Base-by-base conservation (phyloP, 2,329 filamentous ascomycete species). In the Teratosphaeria pseudoeucalypti region DNA sequence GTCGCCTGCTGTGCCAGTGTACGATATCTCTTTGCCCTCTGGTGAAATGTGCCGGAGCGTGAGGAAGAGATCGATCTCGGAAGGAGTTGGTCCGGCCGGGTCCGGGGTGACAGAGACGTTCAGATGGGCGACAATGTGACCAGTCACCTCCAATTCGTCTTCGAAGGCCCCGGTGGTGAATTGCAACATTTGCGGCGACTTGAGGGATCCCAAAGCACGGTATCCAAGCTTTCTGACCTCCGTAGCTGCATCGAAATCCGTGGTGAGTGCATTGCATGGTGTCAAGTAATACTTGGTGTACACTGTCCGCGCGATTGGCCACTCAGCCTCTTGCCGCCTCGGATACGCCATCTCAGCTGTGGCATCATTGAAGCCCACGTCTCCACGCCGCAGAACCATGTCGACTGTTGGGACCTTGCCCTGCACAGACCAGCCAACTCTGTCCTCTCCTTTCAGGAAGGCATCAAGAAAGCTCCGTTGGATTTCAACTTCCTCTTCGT, bases 381-480 rank as follows among this genome's bases (percentile, higher is more conserved):
- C 79, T 2, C 86, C 86, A 68, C 86, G 86, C 12, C 86, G 78
- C 1, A 89, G 73, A 0, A 83, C 78, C 0, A 89, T 66, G 52
- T 79, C 80, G 1, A 89, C 84, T 0, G 82, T 78, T 0, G 86
- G 77, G 0, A 85, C 73, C 58, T 83, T 82, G 29, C 85, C 83
- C 11, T 77, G 75, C 10, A 74, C 66, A 0, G 78, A 79, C 84
- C 85, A 87, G n/a, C 84, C 84, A 0, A 76, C 76, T 0, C 76
- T 74, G 65, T 89, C 87, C 0, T 88, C 78, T 1, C 78, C 83
- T 64, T 88, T 89, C 39, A 90, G 77, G 67, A 90, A 90, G 0
- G 86, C 86, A 60, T 88, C 84, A 0, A 89, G 74, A 69, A 90
- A 90, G 63, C 81, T 83, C 54, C 77, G 78, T 67, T 89, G 87